These are phyloP conservation scores for Geosmithia morbida DNA, from an alignment of 2,329 filamentous ascomycete species.

Conservation along the genomic window DNA sequence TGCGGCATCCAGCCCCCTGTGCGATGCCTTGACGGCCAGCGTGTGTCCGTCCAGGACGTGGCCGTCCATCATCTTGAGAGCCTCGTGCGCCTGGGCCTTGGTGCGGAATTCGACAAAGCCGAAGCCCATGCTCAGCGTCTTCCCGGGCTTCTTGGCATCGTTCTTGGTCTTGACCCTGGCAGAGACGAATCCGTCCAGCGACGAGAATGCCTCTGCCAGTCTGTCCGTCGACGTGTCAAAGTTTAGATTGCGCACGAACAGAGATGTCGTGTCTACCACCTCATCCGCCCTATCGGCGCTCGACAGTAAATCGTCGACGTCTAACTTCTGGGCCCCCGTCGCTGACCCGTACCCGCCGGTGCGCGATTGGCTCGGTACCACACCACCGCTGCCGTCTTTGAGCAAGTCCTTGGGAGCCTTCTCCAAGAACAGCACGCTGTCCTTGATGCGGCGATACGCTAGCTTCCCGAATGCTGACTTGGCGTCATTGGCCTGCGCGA, in stretches of 20 bases:
- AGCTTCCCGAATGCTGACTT: conserved; percentile 72
- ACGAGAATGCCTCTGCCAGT: conserved; percentile 63
- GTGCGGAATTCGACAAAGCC: conserved; percentile 83
- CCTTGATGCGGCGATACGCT: conserved; percentile 82
- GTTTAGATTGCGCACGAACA: conserved; percentile 90
- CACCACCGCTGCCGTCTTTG: conserved; percentile 9
- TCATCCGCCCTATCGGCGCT: conserved; percentile 23
- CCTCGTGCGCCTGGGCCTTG: conserved; percentile 65
- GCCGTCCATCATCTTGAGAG: conserved; percentile 75
- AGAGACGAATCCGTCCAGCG: conserved; percentile 77
- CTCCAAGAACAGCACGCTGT: conserved; percentile 83
- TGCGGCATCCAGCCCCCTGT: conserved; percentile 75
- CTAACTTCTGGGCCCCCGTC: conserved; percentile 43
- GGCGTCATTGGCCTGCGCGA: conserved; percentile 62
- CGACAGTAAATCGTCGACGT: conserved; percentile 54
- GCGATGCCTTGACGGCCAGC: conserved; percentile 71
- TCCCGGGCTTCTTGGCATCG: conserved; percentile 79
- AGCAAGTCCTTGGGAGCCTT: conserved; percentile 84
- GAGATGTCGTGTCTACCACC: conserved; percentile 52
- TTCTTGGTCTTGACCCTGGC: conserved; percentile 86
- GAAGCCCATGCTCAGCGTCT: conserved; percentile 91
- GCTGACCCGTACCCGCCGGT: conserved; percentile 17
- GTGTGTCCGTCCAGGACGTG: conserved; percentile 77
- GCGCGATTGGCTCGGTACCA: background rate
- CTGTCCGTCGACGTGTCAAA: conserved; percentile 72